Evolutionary conservation across 1,284 basidiomycete genomes (phyloP), one percentile per base, ranked within the genome.

Genomic region (Porodaedalea pini): DNA sequence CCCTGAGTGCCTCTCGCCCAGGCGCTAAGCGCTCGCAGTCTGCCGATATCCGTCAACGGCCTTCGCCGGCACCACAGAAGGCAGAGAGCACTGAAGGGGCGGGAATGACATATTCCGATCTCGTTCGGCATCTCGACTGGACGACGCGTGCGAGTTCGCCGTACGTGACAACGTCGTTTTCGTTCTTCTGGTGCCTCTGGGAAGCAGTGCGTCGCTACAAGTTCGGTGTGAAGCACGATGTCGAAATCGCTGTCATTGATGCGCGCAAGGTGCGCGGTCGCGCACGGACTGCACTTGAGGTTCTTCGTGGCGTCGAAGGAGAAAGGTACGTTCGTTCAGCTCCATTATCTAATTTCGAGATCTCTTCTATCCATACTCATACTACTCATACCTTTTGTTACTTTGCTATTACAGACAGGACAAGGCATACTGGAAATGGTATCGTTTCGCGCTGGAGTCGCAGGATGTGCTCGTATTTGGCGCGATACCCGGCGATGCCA

Each of bases 141-240:
- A 85, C 83, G 17, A 86, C 83, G n/a, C 78, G 83, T 56, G 73
- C 80, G 1, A 74, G 78, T 17, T 90, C 88, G 0, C 77, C 82
- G 2, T 89, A 80, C 62, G 79, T 90, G 40, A 86, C 87, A 2
- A 79, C 86, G 1, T 88, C 87, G 1, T 89, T 89, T 68, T 89
- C 84, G 70, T 86, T 89, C 64, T 80, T 78, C 32, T 90, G 87
- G 88, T 82, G 86, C 11, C 76, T 90, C 34, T 90, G 86, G 86
- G 88, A 90, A 66, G 88, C 87, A 4, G 76, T 85, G n/a, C 74
- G 85, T 58, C 79, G 87, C 21, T 88, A 87, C 65, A 81, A 83
- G 63, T 70, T 76, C 37, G 81, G 81, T 37, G 71, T 88, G 57
- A 89, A 90, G 69, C 84, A 88, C 61, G 81, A 86, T 56, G 73